Evolutionary conservation across 2,329 filamentous ascomycete genomes (phyloP).

Genomic region (Pseudogymnoascus sp.): DNA sequence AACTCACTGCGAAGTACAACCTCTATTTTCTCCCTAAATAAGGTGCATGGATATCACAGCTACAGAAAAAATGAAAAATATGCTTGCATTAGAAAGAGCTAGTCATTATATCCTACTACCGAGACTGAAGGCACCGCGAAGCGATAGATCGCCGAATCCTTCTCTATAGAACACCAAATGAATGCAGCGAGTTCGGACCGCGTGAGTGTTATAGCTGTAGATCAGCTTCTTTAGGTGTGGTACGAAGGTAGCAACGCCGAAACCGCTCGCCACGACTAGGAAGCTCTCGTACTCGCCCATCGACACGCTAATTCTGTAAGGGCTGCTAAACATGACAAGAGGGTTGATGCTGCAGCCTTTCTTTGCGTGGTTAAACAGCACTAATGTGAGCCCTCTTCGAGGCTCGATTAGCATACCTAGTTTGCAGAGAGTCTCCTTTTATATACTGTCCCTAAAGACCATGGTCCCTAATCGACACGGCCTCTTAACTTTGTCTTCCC

Average conservation of each 20-base stretch:
- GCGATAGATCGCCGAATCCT: too few species aligned
- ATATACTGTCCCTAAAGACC: too few species aligned
- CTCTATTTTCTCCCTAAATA: too few species aligned
- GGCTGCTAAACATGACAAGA: conserved; percentile 25
- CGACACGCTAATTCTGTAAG: conserved; percentile 24
- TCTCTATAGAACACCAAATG: conserved; percentile 24
- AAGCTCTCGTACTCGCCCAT: conserved; percentile 25
- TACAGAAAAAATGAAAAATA: too few species aligned
- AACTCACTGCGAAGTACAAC: too few species aligned
- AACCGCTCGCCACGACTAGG: conserved; percentile 29
- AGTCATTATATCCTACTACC: too few species aligned
- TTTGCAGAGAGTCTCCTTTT: too few species aligned
- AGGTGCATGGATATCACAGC: too few species aligned
- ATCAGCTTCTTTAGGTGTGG: conserved; percentile 31
- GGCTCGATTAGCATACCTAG: conserved; percentile 23
- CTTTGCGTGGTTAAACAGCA: conserved; percentile 21
- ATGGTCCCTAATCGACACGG: too few species aligned
- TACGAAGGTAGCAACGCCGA: conserved; percentile 28
- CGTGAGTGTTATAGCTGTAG: conserved; percentile 27
- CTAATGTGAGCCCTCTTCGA: conserved; percentile 22
- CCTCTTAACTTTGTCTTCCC: too few species aligned
- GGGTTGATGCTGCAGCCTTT: background rate
- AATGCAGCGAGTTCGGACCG: conserved; percentile 23
- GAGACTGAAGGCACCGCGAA: too few species aligned
- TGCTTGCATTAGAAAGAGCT: too few species aligned